Base-by-base conservation (phyloP, 2,329 filamentous ascomycete species). In the Xylaria multiplex region DNA sequence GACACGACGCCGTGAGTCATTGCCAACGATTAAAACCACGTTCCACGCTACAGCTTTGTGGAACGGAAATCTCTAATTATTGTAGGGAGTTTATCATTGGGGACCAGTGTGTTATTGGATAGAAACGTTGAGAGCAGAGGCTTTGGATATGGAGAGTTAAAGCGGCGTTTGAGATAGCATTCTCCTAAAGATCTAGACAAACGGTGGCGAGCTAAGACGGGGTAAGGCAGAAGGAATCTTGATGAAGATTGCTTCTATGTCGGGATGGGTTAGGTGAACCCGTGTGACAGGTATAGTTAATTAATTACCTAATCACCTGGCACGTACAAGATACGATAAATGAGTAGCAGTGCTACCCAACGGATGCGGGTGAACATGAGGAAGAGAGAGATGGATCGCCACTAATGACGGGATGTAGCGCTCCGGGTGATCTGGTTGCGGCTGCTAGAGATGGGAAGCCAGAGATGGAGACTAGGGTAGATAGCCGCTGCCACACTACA, bases 1-100 rank as follows among this genome's bases (percentile, higher is more conserved):
- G 37, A 64, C 59, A 66, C 46, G 61, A 50, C 30, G 53, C 19
- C 48, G 55, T 65, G 65, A 65, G 58, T 67, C 65, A 67, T 64
- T 61, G 57, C 46, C 56, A 65, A 32, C 61, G 53, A 40, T 24
- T 11, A 55, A 42, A 24, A 50, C n/a, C 6, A 16, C n/a, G 59
- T 48, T 35, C 32, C 45, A 30, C 43, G 13, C 57, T n/a, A 22
- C 37, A 43, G 16, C 19, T 14, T 30, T 11, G 42, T 49, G 46
- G 53, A 55, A 27, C 35, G 6, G n/a, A 30, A 22, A 37, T 4
- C 9, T 13, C n/a, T 9, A 3, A 30, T 35, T n/a, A 19, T n/a
- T 2, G 11, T 37, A 37, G 43, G 9, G 14, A 54, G 19, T 22
- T 19, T 16, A 22, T 40, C 42, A 32, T n/a, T 32, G 19, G 35